Conservation (phyloP, 2,329 filamentous ascomycete species). For the Fusarium ramigenum region DNA sequence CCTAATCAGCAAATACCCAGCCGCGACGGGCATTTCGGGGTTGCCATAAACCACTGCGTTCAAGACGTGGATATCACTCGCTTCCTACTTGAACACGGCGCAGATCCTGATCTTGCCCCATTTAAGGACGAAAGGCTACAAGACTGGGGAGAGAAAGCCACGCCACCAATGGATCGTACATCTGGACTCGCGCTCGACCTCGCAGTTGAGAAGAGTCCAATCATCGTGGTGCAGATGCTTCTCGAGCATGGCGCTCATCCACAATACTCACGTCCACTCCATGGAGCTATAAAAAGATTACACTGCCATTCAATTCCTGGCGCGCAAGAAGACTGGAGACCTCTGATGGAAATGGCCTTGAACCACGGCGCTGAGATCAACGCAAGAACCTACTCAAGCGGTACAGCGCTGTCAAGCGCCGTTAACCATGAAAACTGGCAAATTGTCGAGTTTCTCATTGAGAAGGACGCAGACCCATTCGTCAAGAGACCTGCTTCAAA, state of each 20-base stretch:
- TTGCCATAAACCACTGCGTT: neutral
- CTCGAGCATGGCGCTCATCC: neutral
- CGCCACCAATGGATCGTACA: neutral
- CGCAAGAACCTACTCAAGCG: fast-evolving
- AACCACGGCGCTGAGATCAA: neutral
- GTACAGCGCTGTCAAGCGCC: neutral
- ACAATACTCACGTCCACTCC: neutral
- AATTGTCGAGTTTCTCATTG: neutral
- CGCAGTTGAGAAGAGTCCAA: neutral
- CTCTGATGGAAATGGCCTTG: neutral
- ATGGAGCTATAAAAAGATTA: fast-evolving
- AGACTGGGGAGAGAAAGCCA: neutral
- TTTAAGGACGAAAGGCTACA: neutral
- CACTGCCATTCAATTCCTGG: fast-evolving
- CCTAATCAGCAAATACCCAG: neutral
- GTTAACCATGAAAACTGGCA: neutral
- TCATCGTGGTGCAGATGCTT: neutral
- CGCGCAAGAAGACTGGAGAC: neutral
- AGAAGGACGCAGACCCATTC: neutral
- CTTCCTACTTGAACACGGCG: neutral
- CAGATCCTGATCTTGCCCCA: neutral
- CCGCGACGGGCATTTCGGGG: neutral
- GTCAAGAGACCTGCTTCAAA: fast-evolving
- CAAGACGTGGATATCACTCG: neutral
- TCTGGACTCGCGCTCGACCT: neutral